These are phyloP conservation scores for Wickerhamiella hasegawae DNA, from an alignment of 805 yeast species.

Conservation along the genomic window DNA sequence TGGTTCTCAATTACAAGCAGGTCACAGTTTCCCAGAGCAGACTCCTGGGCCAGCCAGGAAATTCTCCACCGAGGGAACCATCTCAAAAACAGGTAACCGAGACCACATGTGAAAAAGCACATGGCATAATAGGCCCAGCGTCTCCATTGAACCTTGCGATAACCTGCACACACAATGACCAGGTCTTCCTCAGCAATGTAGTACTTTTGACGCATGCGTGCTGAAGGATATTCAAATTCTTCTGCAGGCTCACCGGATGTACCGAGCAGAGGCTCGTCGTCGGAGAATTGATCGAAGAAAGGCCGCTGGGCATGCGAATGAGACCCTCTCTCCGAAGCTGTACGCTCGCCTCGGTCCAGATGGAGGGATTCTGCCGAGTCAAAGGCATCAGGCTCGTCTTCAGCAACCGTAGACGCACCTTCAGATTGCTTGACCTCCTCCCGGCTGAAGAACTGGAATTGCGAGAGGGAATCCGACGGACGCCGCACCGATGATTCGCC, in stretches of 20 bases:
- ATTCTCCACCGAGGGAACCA: conserved; percentile 79
- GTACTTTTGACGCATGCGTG: conserved; percentile 45
- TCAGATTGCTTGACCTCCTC: conserved; percentile 78
- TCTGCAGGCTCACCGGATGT: conserved; percentile 4
- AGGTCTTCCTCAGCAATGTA: conserved; percentile 93
- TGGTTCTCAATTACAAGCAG: conserved; percentile 93
- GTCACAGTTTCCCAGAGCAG: conserved; percentile 67
- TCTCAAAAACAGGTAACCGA: conserved; percentile 54
- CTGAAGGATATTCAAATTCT: conserved; percentile 12
- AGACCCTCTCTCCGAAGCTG: conserved; percentile 6
- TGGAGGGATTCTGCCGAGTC: conserved; percentile 1
- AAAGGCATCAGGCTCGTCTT: conserved; percentile 19
- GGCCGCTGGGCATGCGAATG: conserved; percentile 1
- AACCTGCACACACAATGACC: conserved; percentile 90
- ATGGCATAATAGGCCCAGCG: conserved; percentile 33
- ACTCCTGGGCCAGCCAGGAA: conserved; percentile 18
- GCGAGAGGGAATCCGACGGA: not conserved
- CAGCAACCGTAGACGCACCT: conserved; percentile 60
- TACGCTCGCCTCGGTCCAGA: conserved; percentile 1
- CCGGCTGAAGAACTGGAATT: conserved; percentile 64
- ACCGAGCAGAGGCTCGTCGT: conserved; percentile 11
- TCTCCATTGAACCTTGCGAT: conserved; percentile 36
- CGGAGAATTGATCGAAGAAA: conserved; percentile 4
- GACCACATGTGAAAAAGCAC: conserved; percentile 48
- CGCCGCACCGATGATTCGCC: not conserved